These are phyloP conservation scores for Colletotrichum phormii DNA, from an alignment of 2,329 filamentous ascomycete species.

Conservation along the genomic window DNA sequence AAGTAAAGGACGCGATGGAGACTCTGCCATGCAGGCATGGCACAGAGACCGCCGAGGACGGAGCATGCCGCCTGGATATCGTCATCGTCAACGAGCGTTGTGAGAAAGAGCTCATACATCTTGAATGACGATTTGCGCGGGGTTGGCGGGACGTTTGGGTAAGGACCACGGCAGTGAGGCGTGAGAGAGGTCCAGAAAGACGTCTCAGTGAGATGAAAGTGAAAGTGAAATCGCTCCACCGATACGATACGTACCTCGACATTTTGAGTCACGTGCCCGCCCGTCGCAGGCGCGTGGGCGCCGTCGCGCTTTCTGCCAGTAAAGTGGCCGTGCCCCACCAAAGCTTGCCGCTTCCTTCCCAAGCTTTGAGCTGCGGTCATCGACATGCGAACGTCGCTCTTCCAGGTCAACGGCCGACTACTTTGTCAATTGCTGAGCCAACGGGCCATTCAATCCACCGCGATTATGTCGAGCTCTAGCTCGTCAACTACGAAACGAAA, in stretches of 20 bases:
- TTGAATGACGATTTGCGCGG: constrained; percentile 2
- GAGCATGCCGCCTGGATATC: constrained; percentile 62
- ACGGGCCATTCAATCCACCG: not conserved
- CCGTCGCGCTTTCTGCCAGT: not conserved
- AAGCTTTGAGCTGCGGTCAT: not conserved
- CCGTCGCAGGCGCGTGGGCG: constrained; percentile 23
- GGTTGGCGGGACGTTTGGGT: not conserved
- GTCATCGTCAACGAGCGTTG: constrained; percentile 61
- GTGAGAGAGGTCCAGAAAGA: not conserved
- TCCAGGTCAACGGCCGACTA: not conserved
- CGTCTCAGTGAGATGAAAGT: not conserved
- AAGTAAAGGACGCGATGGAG: constrained; percentile 66
- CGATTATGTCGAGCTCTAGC: constrained; percentile 24
- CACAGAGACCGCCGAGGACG: constrained; percentile 68
- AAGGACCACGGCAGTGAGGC: not conserved
- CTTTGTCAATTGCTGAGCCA: not conserved
- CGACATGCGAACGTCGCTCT: constrained; percentile 12
- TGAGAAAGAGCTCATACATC: constrained; percentile 72
- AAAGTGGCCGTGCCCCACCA: constrained; percentile 11
- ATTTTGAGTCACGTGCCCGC: not conserved
- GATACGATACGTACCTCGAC: not conserved
- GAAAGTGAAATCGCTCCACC: not conserved
- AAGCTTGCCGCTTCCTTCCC: constrained; percentile 8
- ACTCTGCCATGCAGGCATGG: constrained; percentile 63
- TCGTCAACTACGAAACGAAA: constrained; percentile 48